Base-by-base conservation (phyloP, 108 stramenopile genomes). In the Cafeteria roenbergensis region DNA sequence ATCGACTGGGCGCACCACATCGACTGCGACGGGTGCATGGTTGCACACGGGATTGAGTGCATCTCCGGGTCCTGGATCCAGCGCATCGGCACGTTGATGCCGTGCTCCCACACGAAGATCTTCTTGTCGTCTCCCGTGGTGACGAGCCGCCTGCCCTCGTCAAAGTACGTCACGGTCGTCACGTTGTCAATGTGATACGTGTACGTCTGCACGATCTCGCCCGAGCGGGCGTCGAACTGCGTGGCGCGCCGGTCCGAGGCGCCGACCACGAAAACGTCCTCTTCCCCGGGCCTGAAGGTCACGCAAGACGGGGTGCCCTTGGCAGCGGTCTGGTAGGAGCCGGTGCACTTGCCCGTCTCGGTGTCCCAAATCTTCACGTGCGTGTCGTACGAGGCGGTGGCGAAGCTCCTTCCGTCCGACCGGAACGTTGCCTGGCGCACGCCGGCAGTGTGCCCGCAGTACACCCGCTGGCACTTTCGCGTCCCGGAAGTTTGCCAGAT, bases 31-130 rank as follows among this genome's bases (percentile, higher is more conserved):
- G 97, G 94, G 62, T 91, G 92, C 76, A 88, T 68, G 34, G 88
- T 78, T 59, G 92, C 77, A 14, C 85, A 82, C 0, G 95, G 97
- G 84, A 99, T 95, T 58, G 90, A 85, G 73, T 99, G 94, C 95
- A 99, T 95, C 36, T 88, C 86, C 3, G 97, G 94, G 77, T 95
- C 95, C n/a, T 84, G 78, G 53, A 99, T 94, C 77, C 97, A 95
- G 67, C 95, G 95, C 71, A 97, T 89, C 25, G 97, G 97, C 6
- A 99, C 97, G 17, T 93, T 92, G 70, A 95, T 95, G 70, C 91
- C 91, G 86, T 90, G 92, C 71, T 99, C 97, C 97, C 97, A 99
- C 20, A 94, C 89, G 34, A 98, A 66, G 0, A 95, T 74, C 76
- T 95, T 97, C 75, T 96, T 99, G 74, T 99, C 97, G 73, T 99